Conservation (phyloP, 305 asterid genomes). For the Solanum hybrid region DNA sequence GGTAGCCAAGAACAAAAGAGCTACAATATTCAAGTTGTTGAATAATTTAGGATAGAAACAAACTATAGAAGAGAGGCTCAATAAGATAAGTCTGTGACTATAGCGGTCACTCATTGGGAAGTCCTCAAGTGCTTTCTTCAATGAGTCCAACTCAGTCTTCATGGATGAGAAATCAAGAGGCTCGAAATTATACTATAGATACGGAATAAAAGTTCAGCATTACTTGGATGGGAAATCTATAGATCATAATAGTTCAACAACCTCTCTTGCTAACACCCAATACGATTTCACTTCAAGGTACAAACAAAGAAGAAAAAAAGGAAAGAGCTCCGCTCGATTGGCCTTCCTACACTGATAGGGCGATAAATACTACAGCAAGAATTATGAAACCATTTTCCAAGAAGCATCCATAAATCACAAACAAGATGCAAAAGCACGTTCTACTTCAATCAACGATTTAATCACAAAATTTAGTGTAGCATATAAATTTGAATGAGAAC, state of each 20-base stretch:
- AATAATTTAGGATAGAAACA: background rate
- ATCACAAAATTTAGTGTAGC: background rate
- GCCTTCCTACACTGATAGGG: background rate
- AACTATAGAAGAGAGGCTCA: background rate
- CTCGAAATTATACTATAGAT: background rate
- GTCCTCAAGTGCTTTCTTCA: background rate
- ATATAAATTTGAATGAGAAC: background rate
- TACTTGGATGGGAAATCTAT: background rate
- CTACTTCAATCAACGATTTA: background rate
- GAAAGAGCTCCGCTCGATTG: background rate
- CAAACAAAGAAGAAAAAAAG: background rate
- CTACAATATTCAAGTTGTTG: background rate
- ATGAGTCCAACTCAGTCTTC: background rate
- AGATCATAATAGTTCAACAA: background rate
- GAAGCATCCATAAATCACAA: background rate
- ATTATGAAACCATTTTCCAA: background rate
- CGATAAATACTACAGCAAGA: background rate
- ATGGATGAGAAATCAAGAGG: background rate
- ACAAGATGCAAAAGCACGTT: background rate
- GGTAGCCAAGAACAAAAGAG: background rate
- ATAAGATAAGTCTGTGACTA: background rate
- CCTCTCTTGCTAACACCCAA: background rate
- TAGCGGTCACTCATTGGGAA: background rate
- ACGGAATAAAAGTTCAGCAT: background rate
- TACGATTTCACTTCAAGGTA: background rate